Evolutionary conservation across 208 protist species (phyloP).

Genomic region (Angomonas deanei): DNA sequence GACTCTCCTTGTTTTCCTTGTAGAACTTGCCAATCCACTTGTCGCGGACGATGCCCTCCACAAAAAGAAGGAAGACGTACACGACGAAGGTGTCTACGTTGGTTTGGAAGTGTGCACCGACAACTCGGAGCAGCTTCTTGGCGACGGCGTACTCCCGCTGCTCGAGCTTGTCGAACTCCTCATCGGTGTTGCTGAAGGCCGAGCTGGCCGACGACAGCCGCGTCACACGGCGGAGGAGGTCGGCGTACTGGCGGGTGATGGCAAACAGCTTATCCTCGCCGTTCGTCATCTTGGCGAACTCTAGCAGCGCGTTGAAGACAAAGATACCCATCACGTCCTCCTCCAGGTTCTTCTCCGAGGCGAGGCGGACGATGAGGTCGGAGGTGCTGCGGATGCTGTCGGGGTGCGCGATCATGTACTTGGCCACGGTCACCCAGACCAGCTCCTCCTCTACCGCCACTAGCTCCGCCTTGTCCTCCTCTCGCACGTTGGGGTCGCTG

Average conservation of each 20-base stretch:
- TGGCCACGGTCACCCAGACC: constrained; percentile 13
- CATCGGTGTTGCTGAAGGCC: not conserved
- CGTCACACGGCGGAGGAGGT: not conserved
- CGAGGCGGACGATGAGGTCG: not conserved
- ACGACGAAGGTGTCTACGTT: constrained; percentile 53
- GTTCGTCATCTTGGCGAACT: constrained; percentile 21
- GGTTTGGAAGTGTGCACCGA: constrained; percentile 9
- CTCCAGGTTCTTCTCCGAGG: constrained; percentile 7
- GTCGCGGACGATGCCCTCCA: constrained; percentile 59
- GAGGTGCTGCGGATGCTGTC: not conserved
- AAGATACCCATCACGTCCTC: constrained; percentile 32
- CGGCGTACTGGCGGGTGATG: not conserved
- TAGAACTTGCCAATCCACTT: constrained; percentile 49
- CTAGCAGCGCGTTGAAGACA: constrained; percentile 44
- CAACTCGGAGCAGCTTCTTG: constrained; percentile 20
- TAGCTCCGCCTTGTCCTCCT: constrained; percentile 19
- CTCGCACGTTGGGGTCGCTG: constrained; percentile 4
- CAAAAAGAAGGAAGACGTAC: constrained; percentile 72
- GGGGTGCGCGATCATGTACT: not conserved
- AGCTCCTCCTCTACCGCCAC: constrained; percentile 11
- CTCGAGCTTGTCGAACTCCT: not conserved
- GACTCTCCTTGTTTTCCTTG: constrained; percentile 15
- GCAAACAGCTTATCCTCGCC: constrained; percentile 17
- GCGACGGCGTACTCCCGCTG: constrained; percentile 3
- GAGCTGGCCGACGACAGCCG: not conserved